Percentiles rank a stretch among this genome's conserved stretches.
phyloP scores from a whole-genome alignment of 805 yeast genomes.

The Candida vartiovaarae region DNA sequence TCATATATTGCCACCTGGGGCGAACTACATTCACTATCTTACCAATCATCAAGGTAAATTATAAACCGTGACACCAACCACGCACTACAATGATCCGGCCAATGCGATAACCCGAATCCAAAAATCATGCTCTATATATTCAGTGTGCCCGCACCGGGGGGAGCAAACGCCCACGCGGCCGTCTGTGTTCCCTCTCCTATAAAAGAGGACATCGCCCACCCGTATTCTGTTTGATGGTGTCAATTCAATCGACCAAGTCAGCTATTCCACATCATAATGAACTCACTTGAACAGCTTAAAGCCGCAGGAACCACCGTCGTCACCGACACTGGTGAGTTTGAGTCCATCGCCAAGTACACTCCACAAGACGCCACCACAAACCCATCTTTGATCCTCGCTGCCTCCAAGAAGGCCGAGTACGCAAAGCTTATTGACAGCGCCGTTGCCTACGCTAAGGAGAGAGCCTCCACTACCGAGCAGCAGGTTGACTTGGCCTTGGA shows the following conservation, averaged over 20 bases:
- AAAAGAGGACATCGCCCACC: neutral
- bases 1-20: no score
- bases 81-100: no score
- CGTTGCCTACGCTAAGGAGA: slow-evolving; percentile 70
- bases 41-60: no score
- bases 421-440: slow-evolving; percentile 87
- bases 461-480: slow-evolving; percentile 43
- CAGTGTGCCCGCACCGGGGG: no score
- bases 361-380: slow-evolving; percentile 99
- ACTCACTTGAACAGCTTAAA: slow-evolving; percentile 87
- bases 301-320: slow-evolving; percentile 95
- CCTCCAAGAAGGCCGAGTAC: slow-evolving; percentile 84
- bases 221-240: no score
- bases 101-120: no score
- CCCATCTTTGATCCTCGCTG: slow-evolving; percentile 96
- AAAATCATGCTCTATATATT: no score
- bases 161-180: no score
- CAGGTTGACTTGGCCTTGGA: slow-evolving; percentile 83
- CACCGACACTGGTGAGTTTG: slow-evolving; percentile 98
- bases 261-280: slow-evolving; percentile 25
- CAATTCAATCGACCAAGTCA: neutral
- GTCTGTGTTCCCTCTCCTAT: no score
- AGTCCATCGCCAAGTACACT: slow-evolving; percentile 92
- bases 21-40: no score
- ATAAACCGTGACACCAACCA: no score